Percentiles rank a stretch among this genome's conserved stretches.
Evolutionary conservation across 257 asterid species (phyloP).

Genomic region (Lavandula angustifolia): DNA sequence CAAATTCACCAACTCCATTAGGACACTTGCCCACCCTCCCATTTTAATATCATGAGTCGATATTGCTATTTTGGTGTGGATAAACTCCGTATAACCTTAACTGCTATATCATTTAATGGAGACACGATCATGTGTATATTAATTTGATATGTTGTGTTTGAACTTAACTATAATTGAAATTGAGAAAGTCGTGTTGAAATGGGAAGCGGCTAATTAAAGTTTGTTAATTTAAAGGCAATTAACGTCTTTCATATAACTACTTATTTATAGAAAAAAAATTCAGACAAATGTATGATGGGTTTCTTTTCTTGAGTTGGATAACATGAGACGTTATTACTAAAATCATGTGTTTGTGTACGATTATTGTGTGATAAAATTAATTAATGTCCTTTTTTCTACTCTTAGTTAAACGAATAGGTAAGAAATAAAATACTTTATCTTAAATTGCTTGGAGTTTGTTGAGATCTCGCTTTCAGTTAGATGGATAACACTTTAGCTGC

Average conservation of each 20-base stretch:
- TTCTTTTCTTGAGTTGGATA: neutral
- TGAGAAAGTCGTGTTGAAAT: no score
- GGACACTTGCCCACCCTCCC: conserved; percentile 9
- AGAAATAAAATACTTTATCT: neutral
- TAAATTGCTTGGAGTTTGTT: conserved; percentile 23
- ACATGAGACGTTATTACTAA: neutral
- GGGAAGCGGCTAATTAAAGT: no score
- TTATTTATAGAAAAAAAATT: no score
- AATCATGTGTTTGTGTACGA: neutral
- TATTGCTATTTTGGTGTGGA: no score
- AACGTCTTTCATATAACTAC: neutral
- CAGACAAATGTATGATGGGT: neutral
- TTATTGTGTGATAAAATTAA: neutral
- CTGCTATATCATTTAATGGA: neutral
- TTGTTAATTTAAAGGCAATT: neutral
- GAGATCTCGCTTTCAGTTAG: conserved; percentile 21
- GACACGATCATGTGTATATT: no score
- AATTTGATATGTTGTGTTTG: no score
- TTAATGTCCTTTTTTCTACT: neutral
- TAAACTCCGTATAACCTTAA: no score
- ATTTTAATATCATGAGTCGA: no score
- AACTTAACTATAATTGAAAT: no score
- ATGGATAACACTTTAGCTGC: conserved; percentile 25
- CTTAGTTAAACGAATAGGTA: neutral
- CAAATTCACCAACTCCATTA: conserved; percentile 20